A percentile compares a stretch with the other conserved stretches of the same genome.
Evolutionary conservation across 1,139 yeast genomes (phyloP).

Genomic region (Ogataea hybrid): DNA sequence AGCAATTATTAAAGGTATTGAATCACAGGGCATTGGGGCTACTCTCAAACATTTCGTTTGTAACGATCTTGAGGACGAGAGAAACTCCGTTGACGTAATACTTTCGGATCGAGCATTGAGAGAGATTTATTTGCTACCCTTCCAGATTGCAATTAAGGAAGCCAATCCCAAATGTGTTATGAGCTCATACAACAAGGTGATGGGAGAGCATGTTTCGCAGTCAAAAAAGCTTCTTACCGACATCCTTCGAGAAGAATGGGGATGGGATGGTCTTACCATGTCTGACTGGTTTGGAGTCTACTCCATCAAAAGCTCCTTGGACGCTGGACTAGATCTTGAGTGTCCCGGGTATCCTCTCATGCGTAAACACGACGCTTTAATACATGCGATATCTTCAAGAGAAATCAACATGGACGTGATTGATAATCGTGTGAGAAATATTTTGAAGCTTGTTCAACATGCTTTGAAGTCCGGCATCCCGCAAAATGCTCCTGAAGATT

Average conservation of each 20-base stretch:
- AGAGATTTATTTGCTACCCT: conserved; percentile 60
- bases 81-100: conserved; percentile 46
- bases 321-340: conserved; percentile 59
- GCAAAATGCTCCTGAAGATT: conserved; percentile 39
- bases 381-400: conserved; percentile 36
- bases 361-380: conserved; percentile 40
- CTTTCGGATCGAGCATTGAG: conserved; percentile 58
- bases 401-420: conserved; percentile 16
- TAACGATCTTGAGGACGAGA: conserved; percentile 58
- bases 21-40: conserved; percentile 50
- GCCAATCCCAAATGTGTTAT: conserved; percentile 51
- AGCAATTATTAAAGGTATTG: conserved; percentile 52
- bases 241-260: conserved; percentile 54
- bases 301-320: conserved; percentile 44
- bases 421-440: conserved; percentile 44
- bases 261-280: conserved; percentile 54
- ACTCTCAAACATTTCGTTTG: conserved; percentile 60
- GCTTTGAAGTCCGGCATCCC: conserved; percentile 39
- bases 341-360: conserved; percentile 61
- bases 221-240: conserved; percentile 41
- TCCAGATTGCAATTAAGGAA: conserved; percentile 54
- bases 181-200: conserved; percentile 61
- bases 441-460: conserved; percentile 46
- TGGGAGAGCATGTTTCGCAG: conserved; percentile 56
- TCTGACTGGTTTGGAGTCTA: conserved; percentile 67